Evolutionary conservation across 164 flowering plant species (phyloP), one percentile per base, ranked within the genome.

Genomic region (Macadamia tetraphylla): DNA sequence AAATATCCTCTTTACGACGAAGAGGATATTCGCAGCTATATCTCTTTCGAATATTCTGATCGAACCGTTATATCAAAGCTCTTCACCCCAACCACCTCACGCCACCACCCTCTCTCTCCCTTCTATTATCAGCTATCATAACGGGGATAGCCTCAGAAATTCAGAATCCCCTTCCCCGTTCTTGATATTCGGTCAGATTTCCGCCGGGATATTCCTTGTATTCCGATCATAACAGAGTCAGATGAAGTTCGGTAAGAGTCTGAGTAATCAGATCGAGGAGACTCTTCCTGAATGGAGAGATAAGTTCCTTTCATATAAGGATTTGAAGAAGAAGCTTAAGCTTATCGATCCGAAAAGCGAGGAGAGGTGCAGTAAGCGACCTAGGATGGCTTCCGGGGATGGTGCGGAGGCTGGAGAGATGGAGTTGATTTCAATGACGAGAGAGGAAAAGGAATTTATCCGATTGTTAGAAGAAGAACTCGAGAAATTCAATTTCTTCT

Each of bases 251-350:
- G 95, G 98, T 10, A 93, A 93, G 84, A 89, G 89, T 67, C 76
- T 91, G 59, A 89, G 90, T 76, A 85, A 76, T 71, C 91, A 89
- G 83, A 87, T 91, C 67, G 93, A 89, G 71, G 96, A 88, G 69
- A 88, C 97, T 2, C 79, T 89, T 67, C 98, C 98, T 0, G 96
- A 91, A 58, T 94, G 98, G 98, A 80, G 92, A 60, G 98, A 94
- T 75, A 88, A 88, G 82, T 91, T 89, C 67, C 73, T 94, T n/a
- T 87, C 92, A 3, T 94, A 94, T 81, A 94, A 94, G 76, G 93
- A 88, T 15, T 78, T 94, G 70, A 94, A 94, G 86, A 88, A 88
- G 81, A 70, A 44, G 65, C 71, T 93, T 77, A 91, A 89, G 74
- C 75, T 69, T 29, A 78, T 89, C 15, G 85, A 76, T 43, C 83